phyloP scores from a whole-genome alignment of 148 eudicot species.

The Tetragonia tetragonoides region DNA sequence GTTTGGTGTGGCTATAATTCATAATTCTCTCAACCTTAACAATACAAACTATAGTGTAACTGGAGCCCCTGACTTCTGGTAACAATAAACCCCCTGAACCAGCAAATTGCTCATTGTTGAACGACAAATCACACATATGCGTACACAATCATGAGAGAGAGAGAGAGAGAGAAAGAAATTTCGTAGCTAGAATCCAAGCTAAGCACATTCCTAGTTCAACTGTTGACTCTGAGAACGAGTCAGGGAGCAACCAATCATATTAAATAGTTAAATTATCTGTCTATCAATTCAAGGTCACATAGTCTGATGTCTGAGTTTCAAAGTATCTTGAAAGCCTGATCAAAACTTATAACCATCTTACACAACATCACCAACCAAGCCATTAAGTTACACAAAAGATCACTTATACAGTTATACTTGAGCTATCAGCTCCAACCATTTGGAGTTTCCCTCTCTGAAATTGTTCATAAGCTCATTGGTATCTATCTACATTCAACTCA shows the following conservation, averaged over 20 bases:
- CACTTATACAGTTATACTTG: background rate
- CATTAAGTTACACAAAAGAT: background rate
- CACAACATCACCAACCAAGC: background rate
- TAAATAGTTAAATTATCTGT: background rate
- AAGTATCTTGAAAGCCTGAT: too few relatives aligned
- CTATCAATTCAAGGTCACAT: background rate
- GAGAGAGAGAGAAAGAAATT: too few relatives aligned
- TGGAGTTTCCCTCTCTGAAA: background rate
- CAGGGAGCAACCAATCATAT: background rate
- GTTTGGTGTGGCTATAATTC: too few relatives aligned
- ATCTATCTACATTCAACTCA: background rate
- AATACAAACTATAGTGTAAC: background rate
- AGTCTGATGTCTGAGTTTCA: background rate
- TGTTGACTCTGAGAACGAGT: background rate
- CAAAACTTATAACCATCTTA: background rate
- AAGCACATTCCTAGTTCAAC: background rate
- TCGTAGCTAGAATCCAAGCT: background rate
- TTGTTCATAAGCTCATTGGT: background rate
- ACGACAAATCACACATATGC: background rate
- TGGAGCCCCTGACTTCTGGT: background rate
- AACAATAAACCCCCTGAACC: background rate
- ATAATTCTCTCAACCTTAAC: background rate
- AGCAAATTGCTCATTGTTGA: background rate
- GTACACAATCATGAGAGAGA: constrained; percentile 1
- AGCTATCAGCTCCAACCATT: background rate